Evolutionary conservation across 2,329 filamentous ascomycete species (phyloP).

Genomic region (Tothia fuscella): DNA sequence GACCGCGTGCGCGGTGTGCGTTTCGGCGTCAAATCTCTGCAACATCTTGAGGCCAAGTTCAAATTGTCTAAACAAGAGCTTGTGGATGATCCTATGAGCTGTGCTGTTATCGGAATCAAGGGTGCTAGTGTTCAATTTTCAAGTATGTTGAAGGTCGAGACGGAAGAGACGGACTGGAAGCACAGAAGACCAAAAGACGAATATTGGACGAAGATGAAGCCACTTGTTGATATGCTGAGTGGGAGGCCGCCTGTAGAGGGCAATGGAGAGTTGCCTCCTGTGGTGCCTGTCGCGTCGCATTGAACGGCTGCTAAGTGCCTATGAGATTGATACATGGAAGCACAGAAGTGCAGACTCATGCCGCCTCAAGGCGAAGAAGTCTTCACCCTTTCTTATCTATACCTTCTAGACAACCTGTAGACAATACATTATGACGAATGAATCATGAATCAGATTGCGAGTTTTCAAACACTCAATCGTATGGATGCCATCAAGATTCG

Average conservation of each 20-base stretch:
- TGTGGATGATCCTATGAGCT: constrained; percentile 58
- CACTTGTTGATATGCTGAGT: constrained; percentile 72
- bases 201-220: constrained; percentile 73
- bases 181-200: constrained; percentile 73
- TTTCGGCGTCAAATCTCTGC: constrained; percentile 85
- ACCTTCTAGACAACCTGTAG: too few species aligned
- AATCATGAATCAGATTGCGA: too few species aligned
- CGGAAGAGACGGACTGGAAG: constrained; percentile 82
- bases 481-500: too few species aligned
- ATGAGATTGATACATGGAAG: too few species aligned
- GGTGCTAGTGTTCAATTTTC: constrained; percentile 83
- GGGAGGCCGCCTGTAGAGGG: constrained; percentile 31
- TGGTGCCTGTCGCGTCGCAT: too few species aligned
- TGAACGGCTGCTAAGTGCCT: too few species aligned
- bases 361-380: too few species aligned
- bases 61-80: constrained; percentile 56
- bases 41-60: constrained; percentile 73
- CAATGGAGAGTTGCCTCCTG: neutral
- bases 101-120: constrained; percentile 81
- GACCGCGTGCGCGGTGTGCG: constrained; percentile 86
- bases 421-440: too few species aligned
- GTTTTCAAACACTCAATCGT: too few species aligned
- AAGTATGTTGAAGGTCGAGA: constrained; percentile 68
- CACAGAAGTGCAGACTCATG: too few species aligned
- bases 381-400: too few species aligned